Conservation (phyloP, 129 eudicot genomes). For the Centrapalus pauciflorus region DNA sequence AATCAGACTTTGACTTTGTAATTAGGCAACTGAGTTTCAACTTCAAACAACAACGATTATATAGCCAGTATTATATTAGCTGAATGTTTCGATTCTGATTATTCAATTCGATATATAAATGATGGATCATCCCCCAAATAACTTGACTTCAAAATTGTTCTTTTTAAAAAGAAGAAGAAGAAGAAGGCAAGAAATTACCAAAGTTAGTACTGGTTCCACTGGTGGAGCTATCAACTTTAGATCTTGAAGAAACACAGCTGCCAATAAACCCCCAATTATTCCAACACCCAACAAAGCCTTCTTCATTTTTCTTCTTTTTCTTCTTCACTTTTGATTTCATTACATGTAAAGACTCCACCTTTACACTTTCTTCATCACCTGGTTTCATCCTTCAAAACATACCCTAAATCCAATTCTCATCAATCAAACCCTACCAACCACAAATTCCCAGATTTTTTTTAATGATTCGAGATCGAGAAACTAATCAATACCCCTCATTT, state of each 20-base stretch:
- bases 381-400: conserved; percentile 55
- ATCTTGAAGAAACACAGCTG: conserved; percentile 91
- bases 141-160: no score
- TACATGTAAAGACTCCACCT: conserved; percentile 60
- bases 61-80: no score
- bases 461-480: conserved; percentile 16
- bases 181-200: conserved; percentile 45
- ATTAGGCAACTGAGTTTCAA: no score
- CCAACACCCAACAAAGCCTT: conserved; percentile 73
- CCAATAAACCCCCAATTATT: conserved; percentile 64
- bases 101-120: no score
- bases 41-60: no score
- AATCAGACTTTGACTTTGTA: no score
- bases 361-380: conserved; percentile 44
- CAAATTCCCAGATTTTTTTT: conserved; percentile 18
- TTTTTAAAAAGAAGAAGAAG: not conserved
- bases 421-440: conserved; percentile 12
- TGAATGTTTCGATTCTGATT: no score
- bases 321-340: conserved; percentile 45
- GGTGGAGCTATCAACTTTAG: conserved; percentile 93
- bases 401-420: conserved; percentile 37
- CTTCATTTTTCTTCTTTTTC: conserved; percentile 57
- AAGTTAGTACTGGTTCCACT: conserved; percentile 72
- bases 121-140: no score
- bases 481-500: conserved; percentile 40